Conservation (phyloP, 2,329 filamentous ascomycete genomes). For the Phoma sp. region DNA sequence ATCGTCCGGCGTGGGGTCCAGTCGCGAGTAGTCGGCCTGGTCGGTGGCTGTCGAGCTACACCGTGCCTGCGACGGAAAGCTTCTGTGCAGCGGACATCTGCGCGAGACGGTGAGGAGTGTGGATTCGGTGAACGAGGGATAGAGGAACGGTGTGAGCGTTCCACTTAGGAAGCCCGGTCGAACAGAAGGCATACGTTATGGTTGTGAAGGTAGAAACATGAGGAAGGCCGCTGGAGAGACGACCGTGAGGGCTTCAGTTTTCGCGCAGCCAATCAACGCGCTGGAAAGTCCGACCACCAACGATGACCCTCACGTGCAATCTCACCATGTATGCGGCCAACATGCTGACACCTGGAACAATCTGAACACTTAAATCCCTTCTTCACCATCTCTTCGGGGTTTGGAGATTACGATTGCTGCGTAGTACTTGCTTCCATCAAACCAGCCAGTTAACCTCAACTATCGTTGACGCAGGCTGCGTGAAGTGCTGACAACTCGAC, state of each 20-base stretch:
- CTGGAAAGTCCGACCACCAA: constrained; percentile 9
- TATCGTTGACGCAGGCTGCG: constrained; percentile 8
- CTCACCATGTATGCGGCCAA: too few species aligned
- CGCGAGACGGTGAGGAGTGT: constrained; percentile 31
- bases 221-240: background rate
- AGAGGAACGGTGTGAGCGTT: constrained; percentile 56
- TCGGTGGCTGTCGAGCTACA: constrained; percentile 39
- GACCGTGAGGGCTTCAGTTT: constrained; percentile 17
- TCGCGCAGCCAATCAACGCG: constrained; percentile 23
- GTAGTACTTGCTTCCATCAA: constrained; percentile 7
- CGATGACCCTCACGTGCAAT: too few species aligned
- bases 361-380: background rate
- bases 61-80: constrained; percentile 29
- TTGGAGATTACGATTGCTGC: background rate
- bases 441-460: background rate
- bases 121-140: constrained; percentile 49
- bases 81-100: constrained; percentile 24
- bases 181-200: constrained; percentile 42
- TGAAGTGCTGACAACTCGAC: background rate
- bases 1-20: constrained; percentile 84
- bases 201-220: background rate
- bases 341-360: too few species aligned
- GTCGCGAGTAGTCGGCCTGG: constrained; percentile 39
- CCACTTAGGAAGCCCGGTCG: constrained; percentile 38
- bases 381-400: background rate